Base-by-base conservation (phyloP, 371 early-diverging fungal species). In the Saksenaea oblongispora region DNA sequence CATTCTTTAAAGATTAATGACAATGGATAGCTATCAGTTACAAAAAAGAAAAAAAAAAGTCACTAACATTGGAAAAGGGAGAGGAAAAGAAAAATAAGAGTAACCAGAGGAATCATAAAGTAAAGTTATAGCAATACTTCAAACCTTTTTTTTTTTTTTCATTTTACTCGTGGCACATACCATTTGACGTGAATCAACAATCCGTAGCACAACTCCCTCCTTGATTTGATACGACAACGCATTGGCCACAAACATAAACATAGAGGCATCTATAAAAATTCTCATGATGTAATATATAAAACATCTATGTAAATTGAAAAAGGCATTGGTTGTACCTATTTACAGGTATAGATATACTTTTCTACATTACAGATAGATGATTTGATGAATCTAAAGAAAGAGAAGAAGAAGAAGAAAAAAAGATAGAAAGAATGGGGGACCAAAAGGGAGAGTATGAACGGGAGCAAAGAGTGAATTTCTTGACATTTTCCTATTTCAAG, bases 141-240 rank as follows among this genome's bases (percentile, higher is more conserved):
- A 10, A 47, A 41, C 42, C 18, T 41, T 41, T 41, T 41, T 22
- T n/a, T n/a, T n/a, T n/a, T n/a, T n/a, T n/a, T n/a, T n/a, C n/a
- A n/a, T 44, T 44, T 44, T 11, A 22, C 22, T 17, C 51, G 51
- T 22, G 51, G 51, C 51, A 47, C 51, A 47, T 47, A 47, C 51
- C 51, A 47, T 47, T 47, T 47, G 51, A 47, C 51, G 24, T 47
- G 51, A 47, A 22, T 22, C 51, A 47, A 47, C 51, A 47, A 47
- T 47, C 51, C 51, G 51, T 47, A 47, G 51, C 51, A 47, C 26
- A 47, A 4, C 14, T 47, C 22, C 24, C 51, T 47, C 51, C 51
- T 47, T 26, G 51, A 47, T 17, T 47, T 47, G 51, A 47, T 47
- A 47, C 51, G 51, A 47, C 51, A 47, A 47, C 51, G 51, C 51